Evolutionary conservation across 805 yeast species (phyloP).

Genomic region (Spathaspora gorwiae): DNA sequence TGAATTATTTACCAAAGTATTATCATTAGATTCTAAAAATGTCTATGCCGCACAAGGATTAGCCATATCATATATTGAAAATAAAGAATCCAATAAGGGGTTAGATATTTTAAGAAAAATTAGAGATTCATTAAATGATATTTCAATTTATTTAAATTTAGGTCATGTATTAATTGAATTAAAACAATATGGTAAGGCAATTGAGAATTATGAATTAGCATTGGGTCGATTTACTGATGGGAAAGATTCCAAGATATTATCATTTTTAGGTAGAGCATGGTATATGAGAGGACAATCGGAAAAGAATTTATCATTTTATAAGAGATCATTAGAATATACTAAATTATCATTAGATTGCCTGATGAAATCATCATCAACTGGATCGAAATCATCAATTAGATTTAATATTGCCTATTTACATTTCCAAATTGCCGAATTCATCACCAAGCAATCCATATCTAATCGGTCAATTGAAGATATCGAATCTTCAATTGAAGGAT

Average conservation of each 20-base stretch:
- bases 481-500: slow-evolving; percentile 48
- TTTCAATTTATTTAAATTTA: slow-evolving; percentile 75
- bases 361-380: slow-evolving; percentile 18
- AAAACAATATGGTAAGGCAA: slow-evolving; percentile 77
- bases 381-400: slow-evolving; percentile 42
- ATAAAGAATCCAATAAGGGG: slow-evolving; percentile 68
- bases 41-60: slow-evolving; percentile 98
- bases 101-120: slow-evolving; percentile 83
- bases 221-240: slow-evolving; percentile 58
- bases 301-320: slow-evolving; percentile 55
- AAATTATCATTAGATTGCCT: slow-evolving; percentile 45
- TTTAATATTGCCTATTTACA: slow-evolving; percentile 83
- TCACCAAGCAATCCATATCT: slow-evolving; percentile 54
- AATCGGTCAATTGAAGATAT: slow-evolving; percentile 64
- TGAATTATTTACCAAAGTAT: slow-evolving; percentile 83
- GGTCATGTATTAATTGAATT: slow-evolving; percentile 85
- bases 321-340: slow-evolving; percentile 60
- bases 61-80: slow-evolving; percentile 88
- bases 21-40: slow-evolving; percentile 76
- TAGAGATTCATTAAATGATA: slow-evolving; percentile 83
- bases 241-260: slow-evolving; percentile 60
- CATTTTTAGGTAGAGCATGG: slow-evolving; percentile 87
- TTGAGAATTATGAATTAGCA: slow-evolving; percentile 84
- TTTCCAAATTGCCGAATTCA: slow-evolving; percentile 80
- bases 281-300: slow-evolving; percentile 67